These are phyloP conservation scores for Vitis hybrid DNA, from an alignment of 177 flowering plant species.

Conservation along the genomic window DNA sequence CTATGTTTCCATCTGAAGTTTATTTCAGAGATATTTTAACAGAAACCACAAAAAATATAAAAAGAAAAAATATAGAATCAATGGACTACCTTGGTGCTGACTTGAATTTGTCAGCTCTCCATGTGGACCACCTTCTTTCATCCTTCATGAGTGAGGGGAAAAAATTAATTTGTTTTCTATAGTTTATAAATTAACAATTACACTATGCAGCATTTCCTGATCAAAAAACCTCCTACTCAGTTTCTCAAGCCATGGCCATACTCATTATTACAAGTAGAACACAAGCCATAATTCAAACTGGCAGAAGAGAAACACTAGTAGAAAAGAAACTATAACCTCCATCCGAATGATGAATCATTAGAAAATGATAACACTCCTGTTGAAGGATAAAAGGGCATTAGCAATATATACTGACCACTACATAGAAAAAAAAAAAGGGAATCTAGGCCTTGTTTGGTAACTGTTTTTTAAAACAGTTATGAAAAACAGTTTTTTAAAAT, in stretches of 20 bases:
- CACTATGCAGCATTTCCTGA: not conserved
- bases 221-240: not conserved
- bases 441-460: no score
- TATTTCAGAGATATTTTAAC: not conserved
- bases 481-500: no score
- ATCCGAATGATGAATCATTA: no score
- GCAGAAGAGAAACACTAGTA: no score
- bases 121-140: slow-evolving; percentile 43
- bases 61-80: not conserved
- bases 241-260: not conserved
- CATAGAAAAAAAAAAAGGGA: not conserved
- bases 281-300: no score
- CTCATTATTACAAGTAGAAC: no score
- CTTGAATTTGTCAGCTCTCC: slow-evolving; percentile 34
- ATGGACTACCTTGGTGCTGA: slow-evolving; percentile 46
- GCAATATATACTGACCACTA: not conserved
- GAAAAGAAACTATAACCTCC: no score
- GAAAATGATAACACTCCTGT: no score
- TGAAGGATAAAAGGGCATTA: not conserved
- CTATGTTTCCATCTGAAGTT: slow-evolving; percentile 34
- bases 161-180: not conserved
- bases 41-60: not conserved
- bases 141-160: slow-evolving; percentile 33
- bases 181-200: not conserved
- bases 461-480: no score